Evolutionary conservation across 805 yeast genomes (phyloP).

Genomic region (Ogataea degrootiae): DNA sequence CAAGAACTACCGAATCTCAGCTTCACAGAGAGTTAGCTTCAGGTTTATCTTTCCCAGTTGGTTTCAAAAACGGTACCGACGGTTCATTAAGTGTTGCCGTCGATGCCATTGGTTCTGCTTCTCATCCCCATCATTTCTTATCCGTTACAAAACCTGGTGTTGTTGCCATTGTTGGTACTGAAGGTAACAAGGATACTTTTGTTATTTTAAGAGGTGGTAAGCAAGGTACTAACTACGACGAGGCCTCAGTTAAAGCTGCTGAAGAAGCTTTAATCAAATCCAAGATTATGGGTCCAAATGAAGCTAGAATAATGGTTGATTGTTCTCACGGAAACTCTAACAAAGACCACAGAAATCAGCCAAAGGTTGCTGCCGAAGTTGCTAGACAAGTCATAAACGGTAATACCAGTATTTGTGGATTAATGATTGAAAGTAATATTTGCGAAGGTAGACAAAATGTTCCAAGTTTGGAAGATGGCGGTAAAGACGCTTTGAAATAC

Average conservation of each 20-base stretch:
- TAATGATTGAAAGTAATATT: slow-evolving; percentile 94
- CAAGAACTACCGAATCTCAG: slow-evolving; percentile 98
- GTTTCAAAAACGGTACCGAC: slow-evolving; percentile 98
- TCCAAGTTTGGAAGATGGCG: slow-evolving; percentile 61
- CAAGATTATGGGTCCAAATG: slow-evolving; percentile 40
- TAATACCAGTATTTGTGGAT: slow-evolving; percentile 74
- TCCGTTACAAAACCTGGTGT: slow-evolving; percentile 97
- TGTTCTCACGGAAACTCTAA: slow-evolving; percentile 97
- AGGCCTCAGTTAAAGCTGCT: slow-evolving; percentile 68
- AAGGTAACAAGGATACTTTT: slow-evolving; percentile 92
- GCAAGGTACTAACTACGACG: slow-evolving; percentile 89
- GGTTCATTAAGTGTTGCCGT: slow-evolving; percentile 90
- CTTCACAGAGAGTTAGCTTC: slow-evolving; percentile 96
- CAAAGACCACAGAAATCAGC: slow-evolving; percentile 94
- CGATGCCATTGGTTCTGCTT: slow-evolving; percentile 91
- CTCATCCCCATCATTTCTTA: slow-evolving; percentile 90
- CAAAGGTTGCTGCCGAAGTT: slow-evolving; percentile 75
- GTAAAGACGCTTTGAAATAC: slow-evolving; percentile 71
- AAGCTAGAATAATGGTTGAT: slow-evolving; percentile 86
- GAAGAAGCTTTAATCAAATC: slow-evolving; percentile 51
- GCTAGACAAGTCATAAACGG: slow-evolving; percentile 79
- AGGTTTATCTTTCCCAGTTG: slow-evolving; percentile 97
- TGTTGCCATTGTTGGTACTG: slow-evolving; percentile 93
- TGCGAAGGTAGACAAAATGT: slow-evolving; percentile 92
- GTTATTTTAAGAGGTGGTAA: slow-evolving; percentile 95